Conservation (phyloP, 306 rosid species). For the Carpinus fangiana region DNA sequence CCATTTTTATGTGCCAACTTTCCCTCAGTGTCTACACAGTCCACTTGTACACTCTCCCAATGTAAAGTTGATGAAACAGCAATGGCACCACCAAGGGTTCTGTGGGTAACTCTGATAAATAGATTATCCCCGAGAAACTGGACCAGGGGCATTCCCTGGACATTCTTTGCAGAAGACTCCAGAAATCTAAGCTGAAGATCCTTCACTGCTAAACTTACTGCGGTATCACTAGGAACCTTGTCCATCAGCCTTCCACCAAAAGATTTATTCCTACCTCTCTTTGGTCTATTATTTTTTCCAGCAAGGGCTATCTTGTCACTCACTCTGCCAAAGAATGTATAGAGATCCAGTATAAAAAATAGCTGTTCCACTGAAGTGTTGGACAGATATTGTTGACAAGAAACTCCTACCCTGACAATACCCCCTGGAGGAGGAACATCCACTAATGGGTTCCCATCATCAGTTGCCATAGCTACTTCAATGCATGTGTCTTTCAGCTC, state of each 20-base stretch:
- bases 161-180: conserved; percentile 70
- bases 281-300: conserved; percentile 56
- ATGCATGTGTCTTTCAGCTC: conserved; percentile 74
- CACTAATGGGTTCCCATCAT: conserved; percentile 80
- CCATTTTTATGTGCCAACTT: conserved; percentile 48
- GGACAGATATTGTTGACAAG: conserved; percentile 74
- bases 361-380: conserved; percentile 90
- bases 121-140: conserved; percentile 77
- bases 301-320: conserved; percentile 69
- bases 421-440: conserved; percentile 90
- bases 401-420: conserved; percentile 84
- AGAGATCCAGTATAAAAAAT: conserved; percentile 85
- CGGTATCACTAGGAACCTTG: conserved; percentile 92
- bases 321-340: conserved; percentile 75
- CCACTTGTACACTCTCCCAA: conserved; percentile 77
- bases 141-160: conserved; percentile 79
- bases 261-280: conserved; percentile 37
- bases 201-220: conserved; percentile 66
- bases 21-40: conserved; percentile 77
- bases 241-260: conserved; percentile 62
- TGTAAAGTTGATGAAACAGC: conserved; percentile 72
- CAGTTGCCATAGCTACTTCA: conserved; percentile 94
- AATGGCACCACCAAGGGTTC: conserved; percentile 93
- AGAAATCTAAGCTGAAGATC: conserved; percentile 78
- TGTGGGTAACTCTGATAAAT: conserved; percentile 67